Evolutionary conservation across 2,329 filamentous ascomycete genomes (phyloP).

Genomic region (Tolypocladium sp.): DNA sequence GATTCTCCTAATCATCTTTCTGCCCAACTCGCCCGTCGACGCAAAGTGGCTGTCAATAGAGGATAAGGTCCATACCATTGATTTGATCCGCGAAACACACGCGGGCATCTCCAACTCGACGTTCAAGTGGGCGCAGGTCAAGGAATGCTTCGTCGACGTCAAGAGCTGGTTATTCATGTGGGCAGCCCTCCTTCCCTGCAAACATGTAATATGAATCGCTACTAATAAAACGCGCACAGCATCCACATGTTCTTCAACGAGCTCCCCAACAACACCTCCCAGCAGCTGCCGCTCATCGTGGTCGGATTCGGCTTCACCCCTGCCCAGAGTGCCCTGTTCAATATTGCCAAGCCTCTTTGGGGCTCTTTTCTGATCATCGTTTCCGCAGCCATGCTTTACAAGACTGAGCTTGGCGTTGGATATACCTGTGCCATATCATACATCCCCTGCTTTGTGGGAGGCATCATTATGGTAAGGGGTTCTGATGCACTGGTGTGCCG

Average conservation of each 20-base stretch:
- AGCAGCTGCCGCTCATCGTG: slow-evolving; percentile 14
- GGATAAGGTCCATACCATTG: slow-evolving; percentile 12
- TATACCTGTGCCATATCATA: slow-evolving; percentile 16
- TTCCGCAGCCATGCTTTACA: slow-evolving; percentile 11
- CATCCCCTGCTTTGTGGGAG: slow-evolving; percentile 13
- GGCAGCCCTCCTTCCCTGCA: neutral
- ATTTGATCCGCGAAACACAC: slow-evolving; percentile 10
- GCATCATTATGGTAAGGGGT: slow-evolving; percentile 9
- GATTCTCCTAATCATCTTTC: slow-evolving; percentile 8
- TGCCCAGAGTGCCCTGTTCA: slow-evolving; percentile 14
- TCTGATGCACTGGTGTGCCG: neutral
- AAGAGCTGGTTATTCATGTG: slow-evolving; percentile 13
- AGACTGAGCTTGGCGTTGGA: slow-evolving; percentile 11
- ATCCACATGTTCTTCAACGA: slow-evolving; percentile 17
- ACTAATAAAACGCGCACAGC: slow-evolving; percentile 2
- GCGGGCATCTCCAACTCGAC: slow-evolving; percentile 11
- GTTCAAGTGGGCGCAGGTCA: slow-evolving; percentile 13
- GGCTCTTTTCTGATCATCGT: slow-evolving; percentile 11
- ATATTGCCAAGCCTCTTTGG: slow-evolving; percentile 13
- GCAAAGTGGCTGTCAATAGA: slow-evolving; percentile 10
- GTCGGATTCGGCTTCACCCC: slow-evolving; percentile 14
- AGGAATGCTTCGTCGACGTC: slow-evolving; percentile 10
- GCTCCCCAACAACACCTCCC: slow-evolving; percentile 15
- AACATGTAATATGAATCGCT: neutral
- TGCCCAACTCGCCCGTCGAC: slow-evolving; percentile 11